Percentiles rank a stretch among this genome's conserved stretches.
Conservation (phyloP, 257 asterid genomes). For the Solanum appendiculatum region DNA sequence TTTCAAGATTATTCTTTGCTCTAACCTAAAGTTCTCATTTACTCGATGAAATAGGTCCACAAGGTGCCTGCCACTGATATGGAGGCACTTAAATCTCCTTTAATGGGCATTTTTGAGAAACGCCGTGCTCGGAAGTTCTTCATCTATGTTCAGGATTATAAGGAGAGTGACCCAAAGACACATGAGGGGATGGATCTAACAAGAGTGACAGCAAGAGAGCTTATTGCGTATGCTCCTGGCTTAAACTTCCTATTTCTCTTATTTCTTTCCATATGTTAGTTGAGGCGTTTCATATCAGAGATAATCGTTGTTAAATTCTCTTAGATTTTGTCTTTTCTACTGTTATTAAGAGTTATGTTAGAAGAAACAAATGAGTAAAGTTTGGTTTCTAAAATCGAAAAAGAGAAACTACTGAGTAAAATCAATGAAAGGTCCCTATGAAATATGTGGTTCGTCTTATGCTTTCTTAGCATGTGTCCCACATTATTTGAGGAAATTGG, state of each 20-base stretch:
- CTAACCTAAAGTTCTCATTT: neutral
- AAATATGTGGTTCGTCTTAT: neutral
- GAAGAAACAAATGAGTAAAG: neutral
- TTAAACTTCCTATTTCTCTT: neutral
- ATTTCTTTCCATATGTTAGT: neutral
- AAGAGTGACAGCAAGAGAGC: conserved; percentile 68
- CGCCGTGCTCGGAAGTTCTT: conserved; percentile 92
- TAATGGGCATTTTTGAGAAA: conserved; percentile 94
- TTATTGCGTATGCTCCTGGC: conserved; percentile 53
- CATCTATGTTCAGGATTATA: conserved; percentile 83
- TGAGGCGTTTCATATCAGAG: neutral
- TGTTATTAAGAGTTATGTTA: neutral
- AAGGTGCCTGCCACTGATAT: conserved; percentile 98
- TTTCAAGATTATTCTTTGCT: conserved; percentile 7
- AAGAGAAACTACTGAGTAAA: neutral
- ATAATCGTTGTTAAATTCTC: neutral
- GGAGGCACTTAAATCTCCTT: conserved; percentile 96
- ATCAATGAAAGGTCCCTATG: neutral
- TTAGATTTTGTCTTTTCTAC: neutral
- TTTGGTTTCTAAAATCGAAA: neutral
- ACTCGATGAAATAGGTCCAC: conserved; percentile 54
- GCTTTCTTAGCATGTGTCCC: neutral
- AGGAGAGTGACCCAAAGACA: conserved; percentile 74
- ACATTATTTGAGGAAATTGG: neutral
- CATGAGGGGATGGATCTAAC: conserved; percentile 88